These are phyloP conservation scores for Helenozyma rhizophorensis DNA, from an alignment of 805 yeast genomes.

Conservation along the genomic window DNA sequence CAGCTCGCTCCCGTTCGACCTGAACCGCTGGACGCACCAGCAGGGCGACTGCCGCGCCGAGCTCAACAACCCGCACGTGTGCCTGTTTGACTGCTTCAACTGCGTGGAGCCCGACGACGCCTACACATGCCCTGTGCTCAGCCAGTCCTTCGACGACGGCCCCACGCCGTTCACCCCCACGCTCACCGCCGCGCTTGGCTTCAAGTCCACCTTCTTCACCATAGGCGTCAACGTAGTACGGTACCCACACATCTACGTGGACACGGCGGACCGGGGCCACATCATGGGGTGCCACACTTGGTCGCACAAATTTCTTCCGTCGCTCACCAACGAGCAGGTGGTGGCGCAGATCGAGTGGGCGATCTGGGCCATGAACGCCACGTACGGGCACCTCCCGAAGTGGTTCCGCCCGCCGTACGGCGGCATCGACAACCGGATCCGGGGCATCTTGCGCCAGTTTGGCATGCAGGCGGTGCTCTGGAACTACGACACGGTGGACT, in stretches of 20 bases:
- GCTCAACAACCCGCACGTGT: constrained; percentile 39
- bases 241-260: constrained; percentile 67
- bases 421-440: constrained; percentile 82
- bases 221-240: constrained; percentile 77
- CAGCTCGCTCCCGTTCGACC: constrained; percentile 40
- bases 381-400: constrained; percentile 79
- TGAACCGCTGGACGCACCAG: constrained; percentile 36
- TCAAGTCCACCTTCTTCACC: constrained; percentile 74
- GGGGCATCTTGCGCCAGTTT: constrained; percentile 74
- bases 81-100: constrained; percentile 83
- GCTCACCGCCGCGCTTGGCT: constrained; percentile 47
- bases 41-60: constrained; percentile 58
- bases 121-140: constrained; percentile 63
- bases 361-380: constrained; percentile 97
- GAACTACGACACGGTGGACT: constrained; percentile 90
- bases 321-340: constrained; percentile 71
- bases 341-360: constrained; percentile 93
- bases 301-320: constrained; percentile 84
- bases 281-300: constrained; percentile 86
- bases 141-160: constrained; percentile 95
- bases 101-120: constrained; percentile 78
- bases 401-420: constrained; percentile 98
- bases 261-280: constrained; percentile 61
- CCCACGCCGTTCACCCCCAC: constrained; percentile 71
- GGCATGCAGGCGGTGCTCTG: constrained; percentile 87